Conservation (phyloP, 179 eudicot species). For the Patellifolia procumbens region DNA sequence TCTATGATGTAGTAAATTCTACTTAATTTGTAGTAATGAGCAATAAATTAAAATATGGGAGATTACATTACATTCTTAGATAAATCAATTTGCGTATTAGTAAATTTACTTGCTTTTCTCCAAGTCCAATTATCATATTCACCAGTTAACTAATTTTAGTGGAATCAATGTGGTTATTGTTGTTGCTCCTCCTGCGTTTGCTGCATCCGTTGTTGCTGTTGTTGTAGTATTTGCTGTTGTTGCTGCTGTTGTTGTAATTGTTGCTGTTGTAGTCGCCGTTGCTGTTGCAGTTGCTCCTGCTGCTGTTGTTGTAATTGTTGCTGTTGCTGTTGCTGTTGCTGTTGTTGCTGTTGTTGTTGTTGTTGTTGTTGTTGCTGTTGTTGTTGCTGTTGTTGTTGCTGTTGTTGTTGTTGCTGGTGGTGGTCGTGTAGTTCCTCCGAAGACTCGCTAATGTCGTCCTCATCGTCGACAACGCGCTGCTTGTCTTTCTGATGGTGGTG, state of each 20-base stretch:
- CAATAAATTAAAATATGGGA: not conserved
- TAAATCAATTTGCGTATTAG: not conserved
- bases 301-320: not conserved
- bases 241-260: too few species aligned
- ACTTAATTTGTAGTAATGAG: not conserved
- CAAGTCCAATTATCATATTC: not conserved
- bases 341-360: not conserved
- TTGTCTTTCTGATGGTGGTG: not conserved
- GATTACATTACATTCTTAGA: not conserved
- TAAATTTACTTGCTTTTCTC: not conserved
- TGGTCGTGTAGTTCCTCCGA: not conserved
- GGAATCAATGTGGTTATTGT: conserved; percentile 2
- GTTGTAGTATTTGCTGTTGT: too few species aligned
- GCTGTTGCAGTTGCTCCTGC: not conserved
- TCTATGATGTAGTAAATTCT: not conserved
- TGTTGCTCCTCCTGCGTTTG: too few species aligned
- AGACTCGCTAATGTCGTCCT: not conserved
- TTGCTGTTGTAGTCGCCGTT: not conserved
- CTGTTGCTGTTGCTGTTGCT: not conserved
- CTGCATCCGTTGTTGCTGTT: too few species aligned
- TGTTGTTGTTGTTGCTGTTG: not conserved
- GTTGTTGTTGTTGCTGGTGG: not conserved
- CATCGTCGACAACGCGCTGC: too few species aligned
- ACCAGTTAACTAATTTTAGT: not conserved
- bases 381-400: not conserved